A percentile compares a stretch with the other conserved stretches of the same genome.
These are phyloP conservation scores for Litsea cubeba DNA, from an alignment of 164 flowering plant species.

Conservation along the genomic window DNA sequence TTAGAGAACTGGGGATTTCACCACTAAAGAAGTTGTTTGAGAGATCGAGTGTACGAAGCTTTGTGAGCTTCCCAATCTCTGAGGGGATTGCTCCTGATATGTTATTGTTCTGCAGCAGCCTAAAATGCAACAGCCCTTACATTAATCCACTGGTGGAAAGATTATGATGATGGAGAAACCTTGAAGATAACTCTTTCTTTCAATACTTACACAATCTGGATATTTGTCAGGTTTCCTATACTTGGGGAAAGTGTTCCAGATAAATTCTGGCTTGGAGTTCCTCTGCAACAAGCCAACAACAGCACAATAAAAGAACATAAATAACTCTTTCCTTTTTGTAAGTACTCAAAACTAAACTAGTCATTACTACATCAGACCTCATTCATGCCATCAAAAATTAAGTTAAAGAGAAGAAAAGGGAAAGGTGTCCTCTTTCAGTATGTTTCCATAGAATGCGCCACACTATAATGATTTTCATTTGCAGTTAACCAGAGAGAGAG, in stretches of 20 bases:
- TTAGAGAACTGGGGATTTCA: conserved; percentile 54
- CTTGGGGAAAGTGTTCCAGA: conserved; percentile 79
- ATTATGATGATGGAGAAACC: not conserved
- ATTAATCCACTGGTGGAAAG: conserved; percentile 4
- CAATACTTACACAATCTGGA: conserved; percentile 68
- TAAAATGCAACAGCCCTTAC: conserved; percentile 37
- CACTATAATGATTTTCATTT: not conserved
- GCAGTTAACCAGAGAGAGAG: not conserved
- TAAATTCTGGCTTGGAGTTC: conserved; percentile 77
- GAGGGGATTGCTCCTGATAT: conserved; percentile 73
- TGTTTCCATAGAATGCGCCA: too few relatives aligned
- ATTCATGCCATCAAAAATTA: not conserved
- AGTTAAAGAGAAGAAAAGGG: not conserved
- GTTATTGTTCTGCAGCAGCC: conserved; percentile 76
- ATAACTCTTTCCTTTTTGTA: not conserved
- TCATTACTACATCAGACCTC: not conserved
- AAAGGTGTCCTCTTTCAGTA: too few relatives aligned
- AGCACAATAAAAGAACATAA: conserved; percentile 11
- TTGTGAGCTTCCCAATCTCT: conserved; percentile 66
- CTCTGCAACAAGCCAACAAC: conserved; percentile 62
- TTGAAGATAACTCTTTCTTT: not conserved
- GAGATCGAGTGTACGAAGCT: conserved; percentile 78
- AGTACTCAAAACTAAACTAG: too few relatives aligned
- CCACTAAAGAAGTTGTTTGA: conserved; percentile 67
- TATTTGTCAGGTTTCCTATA: conserved; percentile 85